Evolutionary conservation across 768 basidiomycete species (phyloP).

Genomic region (Sporobolomyces roseus): DNA sequence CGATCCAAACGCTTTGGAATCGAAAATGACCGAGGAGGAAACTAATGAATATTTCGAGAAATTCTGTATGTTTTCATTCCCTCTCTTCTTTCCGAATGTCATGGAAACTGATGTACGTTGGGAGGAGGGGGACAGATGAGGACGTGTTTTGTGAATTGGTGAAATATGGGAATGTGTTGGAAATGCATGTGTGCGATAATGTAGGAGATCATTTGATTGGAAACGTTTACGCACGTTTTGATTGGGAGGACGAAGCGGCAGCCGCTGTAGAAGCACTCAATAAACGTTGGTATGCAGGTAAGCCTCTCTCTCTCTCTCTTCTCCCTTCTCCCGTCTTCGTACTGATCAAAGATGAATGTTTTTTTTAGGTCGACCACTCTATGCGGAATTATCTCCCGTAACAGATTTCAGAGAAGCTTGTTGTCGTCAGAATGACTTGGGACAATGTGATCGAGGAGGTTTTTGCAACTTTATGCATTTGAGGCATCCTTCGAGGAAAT

Average conservation of each 20-base stretch:
- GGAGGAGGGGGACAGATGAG: constrained; percentile 20
- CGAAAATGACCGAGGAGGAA: constrained; percentile 76
- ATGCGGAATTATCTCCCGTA: constrained; percentile 95
- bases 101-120: not conserved
- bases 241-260: constrained; percentile 89
- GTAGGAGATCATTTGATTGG: constrained; percentile 93
- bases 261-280: constrained; percentile 87
- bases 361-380: constrained; percentile 74
- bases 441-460: constrained; percentile 94
- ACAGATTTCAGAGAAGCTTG: constrained; percentile 99
- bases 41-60: constrained; percentile 51
- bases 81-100: not conserved
- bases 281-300: constrained; percentile 96
- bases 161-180: constrained; percentile 91
- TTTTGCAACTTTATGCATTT: constrained; percentile 93
- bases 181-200: constrained; percentile 98
- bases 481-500: constrained; percentile 32
- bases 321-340: not conserved
- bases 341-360: constrained; percentile 6
- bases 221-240: constrained; percentile 83
- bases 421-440: constrained; percentile 97
- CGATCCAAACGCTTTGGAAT: constrained; percentile 56
- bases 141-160: constrained; percentile 61
- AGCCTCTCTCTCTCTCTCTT: not conserved
- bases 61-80: constrained; percentile 47